Percentiles rank a stretch among this genome's conserved stretches.
These are phyloP conservation scores for Amylostereum areolatum DNA, from an alignment of 1,284 basidiomycete genomes.

Conservation along the genomic window DNA sequence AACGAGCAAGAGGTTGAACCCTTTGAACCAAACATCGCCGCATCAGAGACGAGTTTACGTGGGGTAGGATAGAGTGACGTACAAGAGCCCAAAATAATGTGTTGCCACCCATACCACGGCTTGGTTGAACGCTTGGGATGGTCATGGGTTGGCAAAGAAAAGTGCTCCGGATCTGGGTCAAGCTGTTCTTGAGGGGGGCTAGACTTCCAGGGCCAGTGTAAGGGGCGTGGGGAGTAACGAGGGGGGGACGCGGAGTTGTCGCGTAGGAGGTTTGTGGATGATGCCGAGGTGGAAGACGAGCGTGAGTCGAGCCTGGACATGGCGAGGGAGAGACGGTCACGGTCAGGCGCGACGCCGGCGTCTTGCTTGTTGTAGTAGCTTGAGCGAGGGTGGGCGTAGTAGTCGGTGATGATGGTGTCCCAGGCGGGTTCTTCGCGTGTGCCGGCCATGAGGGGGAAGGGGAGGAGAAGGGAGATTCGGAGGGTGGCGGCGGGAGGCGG, in stretches of 20 bases:
- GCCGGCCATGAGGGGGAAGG: too few species aligned
- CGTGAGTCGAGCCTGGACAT: too few species aligned
- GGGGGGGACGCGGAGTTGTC: background rate
- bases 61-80: background rate
- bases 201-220: background rate
- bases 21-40: background rate
- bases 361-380: too few species aligned
- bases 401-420: background rate
- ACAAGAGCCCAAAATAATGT: background rate
- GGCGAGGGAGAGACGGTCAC: background rate
- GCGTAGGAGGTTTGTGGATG: background rate
- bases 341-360: background rate
- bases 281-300: background rate
- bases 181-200: background rate
- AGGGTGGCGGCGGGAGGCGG: too few species aligned
- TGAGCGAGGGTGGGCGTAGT: background rate
- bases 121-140: background rate
- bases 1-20: background rate
- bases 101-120: background rate
- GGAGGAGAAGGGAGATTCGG: too few species aligned
- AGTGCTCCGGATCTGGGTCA: background rate
- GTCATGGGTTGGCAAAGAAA: background rate
- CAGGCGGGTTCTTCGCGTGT: background rate
- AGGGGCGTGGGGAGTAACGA: background rate
- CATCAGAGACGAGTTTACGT: background rate